Evolutionary conservation across 306 rosid species (phyloP).

Genomic region (Betula pendula): DNA sequence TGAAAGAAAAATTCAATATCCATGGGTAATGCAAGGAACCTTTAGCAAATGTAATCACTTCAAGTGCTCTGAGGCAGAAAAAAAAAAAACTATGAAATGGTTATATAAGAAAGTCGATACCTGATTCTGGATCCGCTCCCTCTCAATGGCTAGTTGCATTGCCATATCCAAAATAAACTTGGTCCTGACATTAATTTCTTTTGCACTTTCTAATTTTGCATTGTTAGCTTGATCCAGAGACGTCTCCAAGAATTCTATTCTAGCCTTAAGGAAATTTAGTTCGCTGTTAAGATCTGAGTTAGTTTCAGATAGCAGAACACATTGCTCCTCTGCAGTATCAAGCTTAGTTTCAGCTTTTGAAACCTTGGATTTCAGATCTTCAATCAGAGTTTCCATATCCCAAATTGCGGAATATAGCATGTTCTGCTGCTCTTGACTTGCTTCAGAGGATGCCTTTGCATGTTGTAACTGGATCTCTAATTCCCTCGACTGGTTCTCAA

Average conservation of each 20-base stretch:
- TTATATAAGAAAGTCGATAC: constrained; percentile 38
- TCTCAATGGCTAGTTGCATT: constrained; percentile 59
- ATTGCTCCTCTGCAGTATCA: constrained; percentile 65
- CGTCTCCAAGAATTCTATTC: constrained; percentile 52
- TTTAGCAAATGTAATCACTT: background rate
- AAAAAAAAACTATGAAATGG: background rate
- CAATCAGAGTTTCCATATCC: constrained; percentile 97
- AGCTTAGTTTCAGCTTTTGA: constrained; percentile 70
- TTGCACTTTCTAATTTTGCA: constrained; percentile 46
- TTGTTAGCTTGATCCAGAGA: constrained; percentile 59
- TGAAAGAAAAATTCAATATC: constrained; percentile 2
- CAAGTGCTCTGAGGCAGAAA: background rate
- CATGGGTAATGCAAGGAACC: background rate
- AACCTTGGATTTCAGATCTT: constrained; percentile 90
- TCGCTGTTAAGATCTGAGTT: constrained; percentile 64
- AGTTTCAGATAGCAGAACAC: constrained; percentile 57
- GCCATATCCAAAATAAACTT: constrained; percentile 77
- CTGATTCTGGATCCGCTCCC: constrained; percentile 78
- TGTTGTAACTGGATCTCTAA: constrained; percentile 76
- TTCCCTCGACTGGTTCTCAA: constrained; percentile 86
- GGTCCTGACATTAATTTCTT: constrained; percentile 57
- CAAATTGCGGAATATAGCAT: constrained; percentile 93
- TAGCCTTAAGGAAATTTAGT: constrained; percentile 54
- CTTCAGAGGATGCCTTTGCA: constrained; percentile 83
- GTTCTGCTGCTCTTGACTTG: constrained; percentile 95